A percentile compares a stretch with the other conserved stretches of the same genome.
phyloP scores from a whole-genome alignment of 495 filamentous ascomycete genomes.

The Penicillium soppii region DNA sequence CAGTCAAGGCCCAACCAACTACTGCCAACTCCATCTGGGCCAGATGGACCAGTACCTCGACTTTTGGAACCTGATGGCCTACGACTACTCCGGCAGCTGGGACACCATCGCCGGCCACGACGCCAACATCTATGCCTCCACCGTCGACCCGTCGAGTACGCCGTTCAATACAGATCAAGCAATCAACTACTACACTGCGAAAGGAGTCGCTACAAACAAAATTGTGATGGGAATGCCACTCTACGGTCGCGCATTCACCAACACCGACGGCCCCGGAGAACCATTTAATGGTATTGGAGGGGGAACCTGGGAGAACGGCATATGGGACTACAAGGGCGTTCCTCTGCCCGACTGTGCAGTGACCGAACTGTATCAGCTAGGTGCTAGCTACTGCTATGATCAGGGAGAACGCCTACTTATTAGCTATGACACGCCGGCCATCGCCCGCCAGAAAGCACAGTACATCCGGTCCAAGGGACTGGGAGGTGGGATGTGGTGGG shows the following conservation, averaged over 20 bases:
- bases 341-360: slow-evolving; percentile 36
- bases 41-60: slow-evolving; percentile 70
- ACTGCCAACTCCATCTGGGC: slow-evolving; percentile 55
- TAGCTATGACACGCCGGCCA: slow-evolving; percentile 69
- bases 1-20: slow-evolving; percentile 56
- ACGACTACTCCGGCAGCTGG: slow-evolving; percentile 75
- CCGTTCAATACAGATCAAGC: slow-evolving; percentile 70
- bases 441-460: slow-evolving; percentile 59
- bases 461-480: slow-evolving; percentile 65
- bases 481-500: slow-evolving; percentile 91
- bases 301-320: slow-evolving; percentile 69
- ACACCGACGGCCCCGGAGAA: slow-evolving; percentile 68
- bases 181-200: slow-evolving; percentile 57
- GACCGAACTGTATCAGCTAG: slow-evolving; percentile 10
- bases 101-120: slow-evolving; percentile 67
- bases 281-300: slow-evolving; percentile 66
- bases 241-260: slow-evolving; percentile 77
- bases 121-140: slow-evolving; percentile 66
- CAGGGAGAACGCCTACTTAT: slow-evolving; percentile 56
- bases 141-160: slow-evolving; percentile 54
- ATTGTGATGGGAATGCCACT: slow-evolving; percentile 83
- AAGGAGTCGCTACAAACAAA: slow-evolving; percentile 63
- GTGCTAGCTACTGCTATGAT: slow-evolving; percentile 73
- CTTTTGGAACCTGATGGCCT: slow-evolving; percentile 73
- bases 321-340: slow-evolving; percentile 74